A percentile compares a stretch with the other conserved stretches of the same genome.
phyloP scores from a whole-genome alignment of 495 filamentous ascomycete species.

The Xanthoparmelia taractica region DNA sequence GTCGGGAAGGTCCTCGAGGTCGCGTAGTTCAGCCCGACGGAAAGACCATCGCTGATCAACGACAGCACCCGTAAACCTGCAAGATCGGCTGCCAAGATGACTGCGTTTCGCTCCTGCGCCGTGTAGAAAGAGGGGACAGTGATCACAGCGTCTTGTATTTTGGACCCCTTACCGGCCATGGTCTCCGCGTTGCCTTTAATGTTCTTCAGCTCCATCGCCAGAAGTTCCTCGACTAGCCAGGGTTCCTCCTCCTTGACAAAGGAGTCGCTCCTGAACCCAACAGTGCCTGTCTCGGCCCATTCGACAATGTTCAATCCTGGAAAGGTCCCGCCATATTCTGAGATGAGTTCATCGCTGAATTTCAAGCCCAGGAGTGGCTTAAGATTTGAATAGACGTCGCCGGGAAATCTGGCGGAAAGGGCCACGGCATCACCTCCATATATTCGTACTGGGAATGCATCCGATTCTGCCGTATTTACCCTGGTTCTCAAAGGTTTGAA shows the following conservation, averaged over 20 bases:
- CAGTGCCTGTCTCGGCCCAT: constrained; percentile 56
- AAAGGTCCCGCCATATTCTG: constrained; percentile 61
- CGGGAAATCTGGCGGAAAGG: constrained; percentile 76
- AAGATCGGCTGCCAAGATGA: constrained; percentile 73
- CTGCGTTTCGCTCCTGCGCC: constrained; percentile 73
- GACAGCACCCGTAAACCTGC: constrained; percentile 80
- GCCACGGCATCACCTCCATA: constrained; percentile 90
- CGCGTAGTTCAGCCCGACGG: constrained; percentile 91
- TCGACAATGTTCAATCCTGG: constrained; percentile 47
- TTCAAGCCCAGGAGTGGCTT: constrained; percentile 75
- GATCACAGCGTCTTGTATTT: constrained; percentile 73
- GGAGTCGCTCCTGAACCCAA: constrained; percentile 66
- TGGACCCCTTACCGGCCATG: constrained; percentile 69
- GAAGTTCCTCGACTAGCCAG: constrained; percentile 83
- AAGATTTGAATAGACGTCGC: constrained; percentile 89
- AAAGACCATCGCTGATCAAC: constrained; percentile 82
- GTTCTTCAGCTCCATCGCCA: constrained; percentile 93
- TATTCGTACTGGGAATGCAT: constrained; percentile 72
- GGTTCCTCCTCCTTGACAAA: constrained; percentile 58
- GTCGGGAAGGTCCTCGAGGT: constrained; percentile 82
- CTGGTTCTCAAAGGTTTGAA: constrained; percentile 72
- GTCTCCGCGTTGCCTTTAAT: constrained; percentile 78
- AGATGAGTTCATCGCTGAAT: constrained; percentile 52
- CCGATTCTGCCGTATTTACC: constrained; percentile 40
- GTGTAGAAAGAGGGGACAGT: constrained; percentile 91